Evolutionary conservation across 768 basidiomycete genomes (phyloP).

Genomic region (Panaeolus papilionaceus): DNA sequence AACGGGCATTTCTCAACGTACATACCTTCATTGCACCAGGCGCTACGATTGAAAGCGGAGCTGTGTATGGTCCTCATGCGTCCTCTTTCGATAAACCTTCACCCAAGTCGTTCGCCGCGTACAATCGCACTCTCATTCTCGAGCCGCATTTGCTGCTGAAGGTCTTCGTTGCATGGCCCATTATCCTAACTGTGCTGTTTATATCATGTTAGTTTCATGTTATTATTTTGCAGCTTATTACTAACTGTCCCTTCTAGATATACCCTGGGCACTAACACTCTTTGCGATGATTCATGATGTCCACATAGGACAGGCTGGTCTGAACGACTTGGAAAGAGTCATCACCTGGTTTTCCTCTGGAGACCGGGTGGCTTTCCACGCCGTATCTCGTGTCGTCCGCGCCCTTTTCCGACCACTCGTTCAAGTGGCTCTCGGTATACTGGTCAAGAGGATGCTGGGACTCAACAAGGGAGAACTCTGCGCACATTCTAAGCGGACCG

Average conservation of each 20-base stretch:
- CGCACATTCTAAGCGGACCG: slow-evolving; percentile 36
- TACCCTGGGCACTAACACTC: slow-evolving; percentile 48
- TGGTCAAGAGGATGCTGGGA: slow-evolving; percentile 48
- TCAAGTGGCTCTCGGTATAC: slow-evolving; percentile 44
- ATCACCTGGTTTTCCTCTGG: slow-evolving; percentile 51
- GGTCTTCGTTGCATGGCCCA: slow-evolving; percentile 45
- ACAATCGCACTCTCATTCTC: slow-evolving; percentile 43
- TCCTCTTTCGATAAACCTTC: slow-evolving; percentile 47
- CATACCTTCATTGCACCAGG: slow-evolving; percentile 51
- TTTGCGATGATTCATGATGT: slow-evolving; percentile 46
- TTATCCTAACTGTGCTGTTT: slow-evolving; percentile 41
- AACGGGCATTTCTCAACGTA: slow-evolving; percentile 46
- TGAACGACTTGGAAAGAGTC: slow-evolving; percentile 45
- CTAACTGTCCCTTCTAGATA: slow-evolving; percentile 32
- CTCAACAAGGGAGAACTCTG: slow-evolving; percentile 38
- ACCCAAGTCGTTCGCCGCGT: slow-evolving; percentile 42
- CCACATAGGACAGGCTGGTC: slow-evolving; percentile 27
- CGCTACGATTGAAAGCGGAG: slow-evolving; percentile 38
- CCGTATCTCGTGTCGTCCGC: slow-evolving; percentile 44
- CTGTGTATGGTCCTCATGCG: slow-evolving; percentile 53
- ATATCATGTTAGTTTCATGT: slow-evolving; percentile 35
- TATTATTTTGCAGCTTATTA: not conserved
- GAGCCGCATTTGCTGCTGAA: slow-evolving; percentile 40
- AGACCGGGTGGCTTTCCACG: slow-evolving; percentile 45
- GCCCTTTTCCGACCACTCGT: slow-evolving; percentile 44